Evolutionary conservation across 1,284 basidiomycete genomes (phyloP).

Genomic region (Sphagnurus paluster): DNA sequence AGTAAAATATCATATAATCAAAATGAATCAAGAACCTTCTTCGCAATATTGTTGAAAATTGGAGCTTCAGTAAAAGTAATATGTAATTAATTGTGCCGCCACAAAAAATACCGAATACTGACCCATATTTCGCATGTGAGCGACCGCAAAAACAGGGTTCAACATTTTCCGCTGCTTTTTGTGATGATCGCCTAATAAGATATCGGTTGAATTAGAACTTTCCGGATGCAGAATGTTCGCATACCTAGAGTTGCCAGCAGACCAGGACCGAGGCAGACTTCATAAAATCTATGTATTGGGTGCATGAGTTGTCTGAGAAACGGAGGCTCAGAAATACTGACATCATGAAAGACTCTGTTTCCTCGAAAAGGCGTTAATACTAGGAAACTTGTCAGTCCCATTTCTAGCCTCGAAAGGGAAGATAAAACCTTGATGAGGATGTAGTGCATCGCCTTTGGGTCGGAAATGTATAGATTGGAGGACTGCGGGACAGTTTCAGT

Average conservation of each 20-base stretch:
- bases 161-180: constrained; percentile 46
- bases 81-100: too few relatives aligned
- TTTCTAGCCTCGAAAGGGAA: not conserved
- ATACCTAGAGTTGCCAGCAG: constrained; percentile 36
- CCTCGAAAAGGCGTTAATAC: constrained; percentile 28
- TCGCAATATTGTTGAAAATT: constrained; percentile 35
- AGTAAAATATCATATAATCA: not conserved
- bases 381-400: constrained; percentile 17
- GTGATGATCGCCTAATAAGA: constrained; percentile 41
- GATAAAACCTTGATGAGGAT: constrained; percentile 34
- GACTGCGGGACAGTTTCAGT: constrained; percentile 20
- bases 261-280: constrained; percentile 37
- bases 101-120: too few relatives aligned
- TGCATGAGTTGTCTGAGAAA: not conserved
- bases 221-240: constrained; percentile 13
- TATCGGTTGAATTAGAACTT: too few relatives aligned
- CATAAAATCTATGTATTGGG: constrained; percentile 23
- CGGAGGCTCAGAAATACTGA: constrained; percentile 14
- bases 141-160: too few relatives aligned
- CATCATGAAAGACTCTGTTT: constrained; percentile 34
- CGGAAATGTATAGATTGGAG: constrained; percentile 28
- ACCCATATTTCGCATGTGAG: constrained; percentile 41
- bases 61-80: constrained; percentile 26
- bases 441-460: constrained; percentile 35
- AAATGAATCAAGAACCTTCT: constrained; percentile 22